Base-by-base conservation (phyloP, 345 rosid species). In the Camelina hispida region DNA sequence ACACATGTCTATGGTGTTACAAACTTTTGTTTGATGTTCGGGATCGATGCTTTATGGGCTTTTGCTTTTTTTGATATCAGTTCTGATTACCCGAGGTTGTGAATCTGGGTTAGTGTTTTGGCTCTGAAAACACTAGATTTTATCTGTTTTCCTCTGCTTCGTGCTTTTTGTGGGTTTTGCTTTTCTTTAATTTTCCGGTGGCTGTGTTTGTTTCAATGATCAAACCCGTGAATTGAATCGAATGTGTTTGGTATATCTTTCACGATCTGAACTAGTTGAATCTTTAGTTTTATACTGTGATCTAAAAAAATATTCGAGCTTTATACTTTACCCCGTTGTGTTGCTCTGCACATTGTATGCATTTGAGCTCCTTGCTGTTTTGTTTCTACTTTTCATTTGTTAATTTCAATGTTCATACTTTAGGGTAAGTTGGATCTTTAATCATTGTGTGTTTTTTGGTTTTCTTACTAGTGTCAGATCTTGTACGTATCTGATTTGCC, bases 21-120 rank as follows among this genome's bases (percentile, higher is more conserved):
- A 69, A 72, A n/a, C n/a, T 75, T 71, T 76, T 23, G 9, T 34
- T 65, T 63, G 17, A 73, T 81, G 63, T 14, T 47, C 66, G 72
- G 78, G 79, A 75, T 78, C 78, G 71, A 53, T 73, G 61, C 63
- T 65, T 61, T 67, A 47, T 76, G 52, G 62, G 73, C 46, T 78
- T 28, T 61, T 67, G 74, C 40, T 48, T 67, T 80, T 81, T 80
- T 81, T 28, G 30, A 28, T 28, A 66, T 80, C 68, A 42, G 69
- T 55, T 57, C 52, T 65, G 62, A 66, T 65, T 63, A 70, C 43
- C 37, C 32, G 18, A 42, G 74, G 23, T 68, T 73, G 65, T 82
- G 77, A 50, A 59, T 70, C 60, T 72, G 68, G 40, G 79, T 72
- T 1, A 66, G 25, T 55, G 46, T 59, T 72, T 75, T 66, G 77